Base-by-base conservation (phyloP, 2,329 filamentous ascomycete species). In the Pseudocercospora pini-densiflorae region DNA sequence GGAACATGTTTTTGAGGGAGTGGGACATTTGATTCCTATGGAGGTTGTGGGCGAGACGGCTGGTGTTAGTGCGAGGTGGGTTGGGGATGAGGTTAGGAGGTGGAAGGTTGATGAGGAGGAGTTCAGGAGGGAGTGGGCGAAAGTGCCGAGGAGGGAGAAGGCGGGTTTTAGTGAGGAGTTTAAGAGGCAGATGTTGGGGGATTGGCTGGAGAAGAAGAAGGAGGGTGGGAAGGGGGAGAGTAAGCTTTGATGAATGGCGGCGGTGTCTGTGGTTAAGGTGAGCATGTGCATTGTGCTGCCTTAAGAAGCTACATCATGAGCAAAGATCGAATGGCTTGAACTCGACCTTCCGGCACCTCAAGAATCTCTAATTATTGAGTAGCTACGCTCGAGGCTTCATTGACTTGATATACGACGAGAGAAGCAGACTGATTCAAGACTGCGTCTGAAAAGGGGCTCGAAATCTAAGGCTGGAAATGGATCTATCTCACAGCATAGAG, bases 1-100 rank as follows among this genome's bases (percentile, higher is more conserved):
- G 63, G 84, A 89, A 70, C 85, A 92, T 5, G 82, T 88, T 16
- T 79, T 95, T 7, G 80, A 90, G 29, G 85, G 85, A 0, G 83
- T 85, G 5, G 93, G 94, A 0, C 94, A 98, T 78, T 79, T 97
- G 49, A 87, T 97, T 29, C 90, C 94, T 0, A 92, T 97, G 87
- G 93, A 97, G 79, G 86, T 87, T 45, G 91, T 92, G 0, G 81
- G 74, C 1, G 83, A 87, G 73, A 91, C 89, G 68, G 94, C 92
- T 1, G 81, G 86, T n/a, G 76, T 78, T 6, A 66, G 63, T 27
- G 74, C 72, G 14, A 74, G 71, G 16, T 84, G 82, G 82, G 27
- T 78, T 10, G 69, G 59, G 27, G 66, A 70, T 16, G 77, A 78
- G 65, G 27, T 78, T 8, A 71, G 66, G 43, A 70, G 80, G 63